These are phyloP conservation scores for Schoenoplectus triqueter DNA, from an alignment of 202 grass and related monocot species.

Conservation along the genomic window DNA sequence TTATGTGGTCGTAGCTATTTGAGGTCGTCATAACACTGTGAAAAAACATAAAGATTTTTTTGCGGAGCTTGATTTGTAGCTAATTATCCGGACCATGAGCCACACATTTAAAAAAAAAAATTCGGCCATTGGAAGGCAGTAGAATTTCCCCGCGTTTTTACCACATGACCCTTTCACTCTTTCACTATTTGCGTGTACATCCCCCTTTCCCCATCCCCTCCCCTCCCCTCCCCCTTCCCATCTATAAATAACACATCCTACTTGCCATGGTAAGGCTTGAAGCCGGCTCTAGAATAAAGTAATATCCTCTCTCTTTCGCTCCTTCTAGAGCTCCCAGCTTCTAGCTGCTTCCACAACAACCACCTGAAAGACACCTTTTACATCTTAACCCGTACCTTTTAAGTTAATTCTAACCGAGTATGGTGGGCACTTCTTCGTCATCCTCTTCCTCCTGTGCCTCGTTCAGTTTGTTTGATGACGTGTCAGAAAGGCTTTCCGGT, in stretches of 20 bases:
- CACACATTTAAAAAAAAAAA: not conserved
- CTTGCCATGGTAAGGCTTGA: constrained; percentile 46
- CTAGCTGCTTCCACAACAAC: constrained; percentile 1
- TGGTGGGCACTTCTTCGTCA: constrained; percentile 55
- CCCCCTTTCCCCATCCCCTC: not conserved
- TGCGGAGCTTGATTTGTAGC: not conserved
- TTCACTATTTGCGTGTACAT: constrained; percentile 1
- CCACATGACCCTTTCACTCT: not conserved
- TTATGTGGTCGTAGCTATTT: not conserved
- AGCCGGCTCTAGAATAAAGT: constrained; percentile 35
- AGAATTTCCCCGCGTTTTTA: constrained; percentile 4
- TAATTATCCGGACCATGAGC: not conserved
- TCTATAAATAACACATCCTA: constrained; percentile 52
- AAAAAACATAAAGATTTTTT: not conserved
- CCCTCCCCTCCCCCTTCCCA: not conserved
- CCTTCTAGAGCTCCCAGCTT: constrained; percentile 31
- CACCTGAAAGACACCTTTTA: not conserved
- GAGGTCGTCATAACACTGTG: not conserved
- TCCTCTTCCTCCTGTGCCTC: constrained; percentile 68
- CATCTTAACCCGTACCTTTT: not conserved
- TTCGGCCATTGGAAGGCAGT: not conserved
- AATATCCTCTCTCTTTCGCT: constrained; percentile 8
- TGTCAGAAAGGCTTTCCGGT: constrained; percentile 30
- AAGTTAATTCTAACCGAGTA: not conserved
- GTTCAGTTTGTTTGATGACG: constrained; percentile 55